Base-by-base conservation (phyloP, 345 rosid species). In the Isatis tinctoria region DNA sequence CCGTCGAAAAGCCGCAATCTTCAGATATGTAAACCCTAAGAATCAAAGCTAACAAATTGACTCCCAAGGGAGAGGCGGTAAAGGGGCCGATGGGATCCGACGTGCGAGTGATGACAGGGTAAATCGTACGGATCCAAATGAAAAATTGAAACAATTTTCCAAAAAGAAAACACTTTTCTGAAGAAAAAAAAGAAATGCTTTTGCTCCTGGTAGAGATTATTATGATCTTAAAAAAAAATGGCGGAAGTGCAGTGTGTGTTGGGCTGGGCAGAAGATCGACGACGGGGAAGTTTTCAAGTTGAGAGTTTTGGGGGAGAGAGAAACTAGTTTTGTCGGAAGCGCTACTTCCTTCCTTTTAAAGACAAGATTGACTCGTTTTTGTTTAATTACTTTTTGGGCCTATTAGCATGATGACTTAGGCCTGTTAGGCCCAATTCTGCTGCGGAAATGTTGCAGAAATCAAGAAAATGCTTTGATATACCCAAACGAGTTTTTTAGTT, bases 321-420 rank as follows among this genome's bases (percentile, higher is more conserved):
- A 65, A 44, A 63, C 17, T 24, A 57, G 52, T 65, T 74, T 57
- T 41, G 78, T 74, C 72, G 65, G 67, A 41, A 73, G 20, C 20
- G 27, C n/a, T 47, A n/a, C 12, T 60, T 47, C 36, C 12, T 60
- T 47, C 36, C 3, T 33, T 45, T 59, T 52, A 11, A 20, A 22
- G 70, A 57, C 51, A 5, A 40, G 53, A 54, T 43, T 43, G 66
- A 26, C 12, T 8, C 35, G 58, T 16, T 41, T 36, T 5, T 14
- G 37, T 65, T 33, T 56, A 3, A 11, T 74, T 32, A 2, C 2
- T 22, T 14, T 17, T 54, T 45, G 66, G 72, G 78, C 78, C 56
- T 66, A 2, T 22, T 24, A 32, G 10, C 0, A 40, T 20, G 2
- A 73, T n/a, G 9, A 24, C 2, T 10, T 56, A n/a, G 58, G 65